Evolutionary conservation across 345 rosid species (phyloP), one percentile per base, ranked within the genome.

Genomic region (Camelina neglecta): DNA sequence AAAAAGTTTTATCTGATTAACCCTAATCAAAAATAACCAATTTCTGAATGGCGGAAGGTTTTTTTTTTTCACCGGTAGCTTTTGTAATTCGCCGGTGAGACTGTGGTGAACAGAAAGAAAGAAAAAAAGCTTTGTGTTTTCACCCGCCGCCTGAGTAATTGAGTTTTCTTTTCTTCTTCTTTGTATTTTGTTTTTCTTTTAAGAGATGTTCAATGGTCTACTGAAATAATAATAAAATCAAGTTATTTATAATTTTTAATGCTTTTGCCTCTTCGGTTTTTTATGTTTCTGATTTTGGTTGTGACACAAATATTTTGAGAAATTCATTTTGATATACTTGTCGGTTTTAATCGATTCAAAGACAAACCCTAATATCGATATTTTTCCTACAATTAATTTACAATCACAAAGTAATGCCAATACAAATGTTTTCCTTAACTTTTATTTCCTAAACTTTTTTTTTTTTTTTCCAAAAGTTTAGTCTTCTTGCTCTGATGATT

Each of bases 11-110:
- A 42, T 54, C 64, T 35, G 11, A 59, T 48, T 58, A 58, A 67
- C 53, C 0, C 1, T 29, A 48, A 67, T 39, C 23, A 18, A 59
- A 59, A 60, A 69, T 44, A 68, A 68, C 12, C 57, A 55, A 42
- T n/a, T 71, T 59, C 12, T 59, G 6, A 63, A 38, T 39, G 75
- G 71, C 63, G 72, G 67, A 71, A 20, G 55, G 7, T 72, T 51
- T 72, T 60, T 75, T 29, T 54, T 54, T 54, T 15, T 50, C 73
- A 41, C 81, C 65, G 81, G 73, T 57, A 41, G 65, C 73, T 66
- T 78, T 78, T 78, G 81, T 72, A 66, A 66, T 66, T 66, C 62
- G 69, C 77, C 81, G 77, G 74, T 42, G 77, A 50, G 59, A 21
- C 74, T 65, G 74, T 7, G 77, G 69, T 78, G 81, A 71, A 64